Conservation (phyloP, 2,329 filamentous ascomycete species). For the Decorospora gaudefroyi region DNA sequence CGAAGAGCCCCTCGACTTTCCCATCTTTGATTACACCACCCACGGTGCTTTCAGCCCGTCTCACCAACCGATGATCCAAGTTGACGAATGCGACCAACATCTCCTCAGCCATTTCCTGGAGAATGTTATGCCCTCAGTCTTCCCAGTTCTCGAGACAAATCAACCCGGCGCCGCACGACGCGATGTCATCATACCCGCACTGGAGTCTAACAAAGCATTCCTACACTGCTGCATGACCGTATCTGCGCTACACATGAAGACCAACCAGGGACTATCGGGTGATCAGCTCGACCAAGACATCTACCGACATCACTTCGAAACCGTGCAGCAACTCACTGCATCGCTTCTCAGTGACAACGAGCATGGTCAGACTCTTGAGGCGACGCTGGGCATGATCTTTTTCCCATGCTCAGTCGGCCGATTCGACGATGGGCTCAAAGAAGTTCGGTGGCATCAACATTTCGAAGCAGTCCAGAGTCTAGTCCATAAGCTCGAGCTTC, state of each 20-base stretch:
- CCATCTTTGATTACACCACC: constrained; percentile 80
- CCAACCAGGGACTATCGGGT: constrained; percentile 66
- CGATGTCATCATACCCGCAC: constrained; percentile 81
- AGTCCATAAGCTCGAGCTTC: constrained; percentile 82
- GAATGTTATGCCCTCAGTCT: constrained; percentile 83
- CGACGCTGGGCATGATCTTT: constrained; percentile 92
- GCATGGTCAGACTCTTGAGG: constrained; percentile 87
- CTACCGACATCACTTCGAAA: constrained; percentile 86
- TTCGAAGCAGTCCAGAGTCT: constrained; percentile 88
- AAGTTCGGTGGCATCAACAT: constrained; percentile 97
- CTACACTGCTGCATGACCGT: constrained; percentile 95
- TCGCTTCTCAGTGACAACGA: constrained; percentile 78
- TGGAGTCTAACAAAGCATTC: constrained; percentile 91
- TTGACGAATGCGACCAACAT: constrained; percentile 85
- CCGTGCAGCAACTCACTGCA: constrained; percentile 83
- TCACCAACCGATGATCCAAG: constrained; percentile 73
- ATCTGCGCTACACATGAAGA: constrained; percentile 88
- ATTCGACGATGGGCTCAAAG: constrained; percentile 79
- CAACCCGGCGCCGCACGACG: constrained; percentile 81
- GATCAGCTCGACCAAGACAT: constrained; percentile 88
- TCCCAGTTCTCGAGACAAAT: constrained; percentile 88
- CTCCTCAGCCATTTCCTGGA: constrained; percentile 90
- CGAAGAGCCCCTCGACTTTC: constrained; percentile 64
- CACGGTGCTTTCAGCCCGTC: constrained; percentile 65
- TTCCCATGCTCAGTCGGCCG: constrained; percentile 92